Evolutionary conservation across 1,284 basidiomycete genomes (phyloP).

Genomic region (Cutaneotrichosporon sp.): DNA sequence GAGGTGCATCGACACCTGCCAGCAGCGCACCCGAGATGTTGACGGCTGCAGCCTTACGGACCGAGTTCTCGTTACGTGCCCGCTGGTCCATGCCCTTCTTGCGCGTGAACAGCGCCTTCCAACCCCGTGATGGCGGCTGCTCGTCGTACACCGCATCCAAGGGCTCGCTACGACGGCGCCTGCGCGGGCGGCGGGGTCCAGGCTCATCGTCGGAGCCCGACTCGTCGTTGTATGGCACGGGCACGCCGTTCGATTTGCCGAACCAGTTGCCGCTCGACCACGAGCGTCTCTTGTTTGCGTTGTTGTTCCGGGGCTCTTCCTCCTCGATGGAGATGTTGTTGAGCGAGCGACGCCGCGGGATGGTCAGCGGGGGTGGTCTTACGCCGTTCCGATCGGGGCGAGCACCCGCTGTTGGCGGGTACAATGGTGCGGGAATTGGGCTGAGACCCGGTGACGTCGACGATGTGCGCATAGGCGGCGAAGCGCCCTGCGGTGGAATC

Average conservation of each 20-base stretch:
- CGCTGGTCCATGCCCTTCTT: conserved; percentile 20
- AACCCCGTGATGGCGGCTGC: conserved; percentile 1
- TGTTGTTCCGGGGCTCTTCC: conserved; percentile 17
- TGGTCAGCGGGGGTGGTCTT: conserved; percentile 29
- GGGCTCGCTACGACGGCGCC: background rate
- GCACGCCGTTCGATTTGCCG: background rate
- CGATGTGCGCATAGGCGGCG: conserved; percentile 5
- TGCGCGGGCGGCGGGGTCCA: conserved; percentile 18
- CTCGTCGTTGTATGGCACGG: conserved; percentile 6
- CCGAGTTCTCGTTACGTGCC: conserved; percentile 38
- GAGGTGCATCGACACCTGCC: conserved; percentile 29
- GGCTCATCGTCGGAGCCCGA: conserved; percentile 37
- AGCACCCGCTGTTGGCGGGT: conserved; percentile 10
- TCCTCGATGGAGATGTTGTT: conserved; percentile 30
- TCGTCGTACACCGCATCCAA: background rate
- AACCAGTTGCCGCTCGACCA: conserved; percentile 11
- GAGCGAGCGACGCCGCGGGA: conserved; percentile 36
- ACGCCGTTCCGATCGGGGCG: conserved; percentile 26
- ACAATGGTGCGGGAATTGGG: background rate
- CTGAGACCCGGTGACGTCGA: conserved; percentile 8
- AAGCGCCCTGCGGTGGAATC: conserved; percentile 3
- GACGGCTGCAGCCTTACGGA: conserved; percentile 39
- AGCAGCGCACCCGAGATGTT: conserved; percentile 39
- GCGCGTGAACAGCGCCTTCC: conserved; percentile 17
- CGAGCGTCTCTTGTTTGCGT: conserved; percentile 5